phyloP scores from a whole-genome alignment of 2,329 filamentous ascomycete species.

The Didymella arachidicola region DNA sequence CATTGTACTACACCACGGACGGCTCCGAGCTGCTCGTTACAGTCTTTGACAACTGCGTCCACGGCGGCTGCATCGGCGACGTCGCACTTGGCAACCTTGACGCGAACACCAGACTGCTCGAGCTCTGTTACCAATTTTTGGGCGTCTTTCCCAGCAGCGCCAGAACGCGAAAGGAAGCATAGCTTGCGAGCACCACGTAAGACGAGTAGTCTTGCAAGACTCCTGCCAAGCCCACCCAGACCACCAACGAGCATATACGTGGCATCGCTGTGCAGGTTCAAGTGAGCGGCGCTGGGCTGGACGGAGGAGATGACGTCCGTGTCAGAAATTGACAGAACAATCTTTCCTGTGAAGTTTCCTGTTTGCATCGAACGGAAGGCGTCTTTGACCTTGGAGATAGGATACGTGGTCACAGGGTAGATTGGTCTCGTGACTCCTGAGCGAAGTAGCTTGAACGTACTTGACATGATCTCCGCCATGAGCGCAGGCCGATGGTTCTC shows the following conservation, averaged over 20 bases:
- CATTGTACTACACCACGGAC: slow-evolving; percentile 28
- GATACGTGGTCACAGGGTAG: not conserved
- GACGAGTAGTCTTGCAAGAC: slow-evolving; percentile 21
- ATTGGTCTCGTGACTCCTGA: not conserved
- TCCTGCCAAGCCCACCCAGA: slow-evolving; percentile 32
- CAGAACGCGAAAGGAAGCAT: slow-evolving; percentile 30
- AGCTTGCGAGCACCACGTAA: slow-evolving; percentile 23
- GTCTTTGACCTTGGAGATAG: not conserved
- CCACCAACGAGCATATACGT: slow-evolving; percentile 36
- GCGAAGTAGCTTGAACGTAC: not conserved
- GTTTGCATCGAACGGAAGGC: not conserved
- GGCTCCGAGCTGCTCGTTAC: not conserved
- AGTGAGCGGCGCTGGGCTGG: not conserved
- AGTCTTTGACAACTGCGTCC: not conserved
- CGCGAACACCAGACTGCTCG: slow-evolving; percentile 10
- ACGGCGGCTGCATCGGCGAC: slow-evolving; percentile 7
- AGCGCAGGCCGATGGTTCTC: not conserved
- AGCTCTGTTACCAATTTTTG: slow-evolving; percentile 18
- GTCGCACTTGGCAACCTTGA: slow-evolving; percentile 20
- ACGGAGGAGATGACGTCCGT: not conserved
- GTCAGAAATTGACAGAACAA: not conserved
- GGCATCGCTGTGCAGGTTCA: not conserved
- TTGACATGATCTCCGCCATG: not conserved
- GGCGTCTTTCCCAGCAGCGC: slow-evolving; percentile 6
- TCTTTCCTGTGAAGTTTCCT: not conserved